These are phyloP conservation scores for Microthlaspi erraticum DNA, from an alignment of 345 rosid species.

Conservation along the genomic window DNA sequence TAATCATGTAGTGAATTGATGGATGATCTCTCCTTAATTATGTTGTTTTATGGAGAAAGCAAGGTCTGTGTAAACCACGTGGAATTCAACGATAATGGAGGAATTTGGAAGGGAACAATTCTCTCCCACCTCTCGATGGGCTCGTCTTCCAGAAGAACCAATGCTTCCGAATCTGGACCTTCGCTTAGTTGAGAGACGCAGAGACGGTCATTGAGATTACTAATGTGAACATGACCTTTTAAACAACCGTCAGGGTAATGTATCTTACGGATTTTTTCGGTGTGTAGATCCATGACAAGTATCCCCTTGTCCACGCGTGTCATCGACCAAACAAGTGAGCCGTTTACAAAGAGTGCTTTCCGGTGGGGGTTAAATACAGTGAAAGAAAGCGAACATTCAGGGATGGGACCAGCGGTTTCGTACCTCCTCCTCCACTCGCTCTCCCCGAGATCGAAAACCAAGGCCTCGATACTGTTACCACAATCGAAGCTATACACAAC, in stretches of 20 bases:
- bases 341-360: constrained; percentile 13
- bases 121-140: constrained; percentile 14
- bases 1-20: too few species aligned
- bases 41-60: too few species aligned
- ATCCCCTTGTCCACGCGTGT: neutral
- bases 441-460: constrained; percentile 14
- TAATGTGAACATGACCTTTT: too few species aligned
- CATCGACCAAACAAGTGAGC: constrained; percentile 24
- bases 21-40: too few species aligned
- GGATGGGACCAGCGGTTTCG: constrained; percentile 9
- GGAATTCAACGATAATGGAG: neutral
- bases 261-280: constrained; percentile 12
- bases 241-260: too few species aligned
- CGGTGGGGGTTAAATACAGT: neutral
- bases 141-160: constrained; percentile 27
- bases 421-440: constrained; percentile 17
- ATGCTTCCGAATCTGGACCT: neutral
- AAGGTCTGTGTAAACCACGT: constrained; percentile 13
- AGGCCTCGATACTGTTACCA: neutral
- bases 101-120: neutral
- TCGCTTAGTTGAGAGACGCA: constrained; percentile 4
- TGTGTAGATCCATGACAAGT: constrained; percentile 30
- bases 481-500: neutral
- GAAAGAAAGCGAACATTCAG: constrained; percentile 22
- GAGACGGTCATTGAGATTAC: constrained; percentile 8